Percentiles rank a stretch among this genome's conserved stretches.
phyloP scores from a whole-genome alignment of 306 rosid species.

The Ceratonia siliqua region DNA sequence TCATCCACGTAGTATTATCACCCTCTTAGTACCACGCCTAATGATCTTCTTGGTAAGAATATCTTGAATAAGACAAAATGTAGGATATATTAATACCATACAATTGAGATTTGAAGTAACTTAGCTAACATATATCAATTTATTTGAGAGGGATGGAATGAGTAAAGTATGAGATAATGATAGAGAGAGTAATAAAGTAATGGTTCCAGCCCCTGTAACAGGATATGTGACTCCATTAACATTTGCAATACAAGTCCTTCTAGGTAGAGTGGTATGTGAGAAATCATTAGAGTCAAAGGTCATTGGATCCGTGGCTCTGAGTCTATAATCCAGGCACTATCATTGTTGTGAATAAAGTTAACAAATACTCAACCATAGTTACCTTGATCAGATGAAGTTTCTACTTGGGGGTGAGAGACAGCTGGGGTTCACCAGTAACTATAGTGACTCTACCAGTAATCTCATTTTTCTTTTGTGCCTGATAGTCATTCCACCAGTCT shows the following conservation, averaged over 20 bases:
- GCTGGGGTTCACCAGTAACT: not conserved
- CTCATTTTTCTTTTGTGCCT: not conserved
- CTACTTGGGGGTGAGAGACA: constrained; percentile 7
- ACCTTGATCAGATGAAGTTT: too few species aligned
- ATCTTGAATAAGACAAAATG: too few species aligned
- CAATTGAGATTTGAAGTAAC: not conserved
- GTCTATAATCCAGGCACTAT: constrained; percentile 4
- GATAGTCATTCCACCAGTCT: too few species aligned
- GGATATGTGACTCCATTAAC: not conserved
- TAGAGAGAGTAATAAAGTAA: not conserved
- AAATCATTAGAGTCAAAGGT: not conserved
- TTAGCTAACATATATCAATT: not conserved
- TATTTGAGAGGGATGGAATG: not conserved
- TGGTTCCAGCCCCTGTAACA: not conserved
- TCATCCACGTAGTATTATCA: not conserved
- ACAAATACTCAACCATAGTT: too few species aligned
- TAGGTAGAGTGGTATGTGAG: not conserved
- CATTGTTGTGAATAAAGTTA: too few species aligned
- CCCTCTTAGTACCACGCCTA: not conserved
- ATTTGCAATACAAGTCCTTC: not conserved
- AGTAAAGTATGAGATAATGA: not conserved
- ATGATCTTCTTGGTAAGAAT: too few species aligned
- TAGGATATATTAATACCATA: not conserved
- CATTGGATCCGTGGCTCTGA: not conserved
- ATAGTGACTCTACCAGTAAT: too few species aligned